A percentile compares a stretch with the other conserved stretches of the same genome.
These are phyloP conservation scores for Aschersonia sp. DNA, from an alignment of 2,329 filamentous ascomycete species.

Conservation along the genomic window DNA sequence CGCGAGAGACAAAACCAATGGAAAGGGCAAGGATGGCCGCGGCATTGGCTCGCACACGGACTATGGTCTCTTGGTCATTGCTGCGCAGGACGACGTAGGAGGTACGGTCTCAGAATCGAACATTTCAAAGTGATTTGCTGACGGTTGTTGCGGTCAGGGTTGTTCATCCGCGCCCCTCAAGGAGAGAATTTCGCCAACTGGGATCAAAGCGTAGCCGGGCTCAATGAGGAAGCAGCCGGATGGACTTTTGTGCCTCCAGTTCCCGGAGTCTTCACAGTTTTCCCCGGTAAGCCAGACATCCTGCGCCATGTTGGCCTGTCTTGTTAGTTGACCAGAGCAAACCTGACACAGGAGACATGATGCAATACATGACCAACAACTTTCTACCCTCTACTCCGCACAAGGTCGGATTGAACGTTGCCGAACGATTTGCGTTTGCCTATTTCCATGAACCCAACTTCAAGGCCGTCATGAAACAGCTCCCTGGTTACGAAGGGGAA, in stretches of 20 bases:
- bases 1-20: constrained; percentile 21
- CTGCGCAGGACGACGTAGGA: constrained; percentile 33
- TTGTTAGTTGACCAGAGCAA: neutral
- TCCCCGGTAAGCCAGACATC: constrained; percentile 21
- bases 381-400: constrained; percentile 31
- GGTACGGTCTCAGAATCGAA: constrained; percentile 12
- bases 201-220: constrained; percentile 26
- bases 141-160: constrained; percentile 10
- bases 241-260: constrained; percentile 33
- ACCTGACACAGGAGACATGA: constrained; percentile 27
- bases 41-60: constrained; percentile 38
- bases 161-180: constrained; percentile 30
- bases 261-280: constrained; percentile 30
- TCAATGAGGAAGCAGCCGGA: constrained; percentile 26
- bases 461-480: constrained; percentile 25
- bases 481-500: constrained; percentile 21
- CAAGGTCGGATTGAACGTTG: constrained; percentile 33
- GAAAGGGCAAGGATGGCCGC: constrained; percentile 31
- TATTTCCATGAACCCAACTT: constrained; percentile 39
- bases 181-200: constrained; percentile 29
- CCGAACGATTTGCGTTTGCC: constrained; percentile 31
- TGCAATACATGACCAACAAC: constrained; percentile 33
- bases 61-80: constrained; percentile 35
- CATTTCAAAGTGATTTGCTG: neutral
- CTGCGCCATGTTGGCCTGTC: neutral